Base-by-base conservation (phyloP, 129 eudicot genomes). In the Silybum marianum region DNA sequence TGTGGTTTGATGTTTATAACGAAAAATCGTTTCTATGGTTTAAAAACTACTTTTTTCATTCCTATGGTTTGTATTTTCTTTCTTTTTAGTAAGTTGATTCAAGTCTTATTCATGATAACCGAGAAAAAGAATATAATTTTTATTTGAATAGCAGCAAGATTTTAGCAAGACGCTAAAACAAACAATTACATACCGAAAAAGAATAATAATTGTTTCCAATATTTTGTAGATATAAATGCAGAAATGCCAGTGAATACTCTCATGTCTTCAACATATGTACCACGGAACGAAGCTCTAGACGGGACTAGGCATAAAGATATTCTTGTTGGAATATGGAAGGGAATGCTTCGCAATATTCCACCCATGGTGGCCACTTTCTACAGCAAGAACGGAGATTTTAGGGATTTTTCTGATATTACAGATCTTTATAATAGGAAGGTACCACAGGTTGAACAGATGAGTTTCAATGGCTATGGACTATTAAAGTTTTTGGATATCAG, bases 201-300 rank as follows among this genome's bases (percentile, higher is more conserved):
- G 2, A 28, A 32, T 3, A 32, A 26, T 32, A 32, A 32, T 0
- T 32, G 3, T 32, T 32, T 32, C 42, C 10, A 1, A 73, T 66
- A 25, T 51, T 65, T 25, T 74, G 79, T 66, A 81, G 84, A 81
- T 66, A 69, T 6, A 81, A 74, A 39, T 25, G 90, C 86, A 70
- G 97, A 95, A 85, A 89, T 84, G 84, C 97, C 89, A 9, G 75
- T 85, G 74, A 19, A 81, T 44, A 25, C 79, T 16, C 9, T 73
- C 66, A 81, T 22, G 2, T 66, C 80, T n/a, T 91, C 97, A 32
- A 86, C 84, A 87, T 95, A 92, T 32, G 97, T 95, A 71, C 98
- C 98, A 25, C 86, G 96, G 76, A 97, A 95, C 72, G 98, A 95
- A 87, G 91, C 80, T 66, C 81, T 95, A n/a, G 98, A 95, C 89